Base-by-base conservation (phyloP, 2,329 filamentous ascomycete genomes). In the Penicillium sp. region DNA sequence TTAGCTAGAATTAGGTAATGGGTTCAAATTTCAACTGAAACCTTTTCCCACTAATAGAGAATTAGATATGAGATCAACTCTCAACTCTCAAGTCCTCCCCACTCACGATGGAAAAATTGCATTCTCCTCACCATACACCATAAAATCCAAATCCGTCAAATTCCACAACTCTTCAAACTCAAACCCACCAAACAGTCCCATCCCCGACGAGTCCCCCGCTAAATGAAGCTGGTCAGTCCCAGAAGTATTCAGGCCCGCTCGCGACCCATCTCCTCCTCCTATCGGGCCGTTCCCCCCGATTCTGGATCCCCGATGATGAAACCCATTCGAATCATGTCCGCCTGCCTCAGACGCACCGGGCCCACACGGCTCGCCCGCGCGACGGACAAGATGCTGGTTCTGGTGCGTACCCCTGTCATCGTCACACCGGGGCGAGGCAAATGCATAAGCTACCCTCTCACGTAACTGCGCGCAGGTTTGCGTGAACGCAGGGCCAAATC, bases 111-210 rank as follows among this genome's bases (percentile, higher is more conserved):
- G 11, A 43, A 33, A 43, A 5, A 43, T 5, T 6, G 40, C 13
- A 9, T 43, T 43, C 18, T 25, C 40, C 40, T 43, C 40, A 33
- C 33, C 40, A 43, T 39, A 38, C 2, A 37, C 25, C 46, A 38
- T 47, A 38, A 47, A 43, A 32, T 43, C 39, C 34, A 46, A 41
- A 7, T 33, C 38, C n/a, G 45, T 46, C 45, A 47, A 26, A 12
- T 38, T 43, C 46, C 46, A 47, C 5, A 47, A 4, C 29, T 47
- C 46, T 9, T 47, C 39, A 27, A 47, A 43, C 1, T 43, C 46
- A 32, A 47, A 47, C 9, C 36, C 36, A 2, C 33, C 25, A 27
- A 43, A 47, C 4, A 26, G 24, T 7, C n/a, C 29, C 29, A n/a
- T 11, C 28, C 5, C 36, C 18, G 36, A 4, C 9, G 36, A 18